Evolutionary conservation across 1,284 basidiomycete species (phyloP), one percentile per base, ranked within the genome.

Genomic region (Caloboletus firmus): DNA sequence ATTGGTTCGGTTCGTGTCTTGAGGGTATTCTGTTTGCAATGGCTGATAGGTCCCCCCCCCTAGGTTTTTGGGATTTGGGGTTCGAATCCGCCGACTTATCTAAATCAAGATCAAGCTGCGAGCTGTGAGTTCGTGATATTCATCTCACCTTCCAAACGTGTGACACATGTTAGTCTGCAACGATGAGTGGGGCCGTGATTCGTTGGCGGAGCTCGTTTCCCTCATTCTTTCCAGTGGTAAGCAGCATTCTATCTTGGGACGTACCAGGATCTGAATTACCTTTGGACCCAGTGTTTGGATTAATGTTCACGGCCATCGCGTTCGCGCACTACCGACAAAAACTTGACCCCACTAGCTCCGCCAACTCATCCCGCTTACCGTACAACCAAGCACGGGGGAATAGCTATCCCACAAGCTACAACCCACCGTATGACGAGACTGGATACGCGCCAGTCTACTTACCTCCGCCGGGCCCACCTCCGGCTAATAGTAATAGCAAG

Each of bases 321-420:
- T 85, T 85, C 63, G 75, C 77, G 10, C 93, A 84, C 73, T 85
- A 87, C 66, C 82, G 83, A 24, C 90, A 93, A 72, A 65, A 82
- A 10, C 76, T 82, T 30, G 87, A 92, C 66, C 88, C 89, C 0
- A 62, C 70, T 6, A 75, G 74, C 24, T 66, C 67, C 49, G 75
- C 59, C n/a, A 75, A 73, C 61, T 56, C 72, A 40, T 63, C 62
- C 13, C 74, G 71, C 24, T 54, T 68, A 15, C 72, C 75, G 10
- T 58, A 63, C 5, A 62, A 65, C 46, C 66, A 67, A 51, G 46
- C 51, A 32, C 65, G 63, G 26, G 45, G 59, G 36, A 62, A 57
- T n/a, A 62, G 47, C 22, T 65, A 70, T 55, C 72, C 78, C 2
- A 50, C 68, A 7, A 64, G 74, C 54, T 80, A 80, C 65, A 72